These are phyloP conservation scores for Butyriboletus appendiculatus DNA, from an alignment of 1,284 basidiomycete species.

Conservation along the genomic window DNA sequence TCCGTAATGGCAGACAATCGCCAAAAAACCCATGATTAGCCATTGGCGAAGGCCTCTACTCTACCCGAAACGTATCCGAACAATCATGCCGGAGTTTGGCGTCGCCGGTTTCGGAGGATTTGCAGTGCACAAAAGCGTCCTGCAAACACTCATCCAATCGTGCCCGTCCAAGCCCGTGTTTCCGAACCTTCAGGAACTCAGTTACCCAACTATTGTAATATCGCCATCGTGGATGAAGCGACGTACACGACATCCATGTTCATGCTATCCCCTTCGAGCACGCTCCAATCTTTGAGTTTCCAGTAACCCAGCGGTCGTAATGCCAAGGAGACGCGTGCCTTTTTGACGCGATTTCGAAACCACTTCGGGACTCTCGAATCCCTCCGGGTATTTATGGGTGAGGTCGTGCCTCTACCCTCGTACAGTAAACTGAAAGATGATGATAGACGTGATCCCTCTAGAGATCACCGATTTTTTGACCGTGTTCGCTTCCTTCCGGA, in stretches of 20 bases:
- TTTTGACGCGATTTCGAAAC: conserved; percentile 16
- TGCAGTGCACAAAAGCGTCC: conserved; percentile 20
- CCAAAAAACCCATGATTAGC: conserved; percentile 12
- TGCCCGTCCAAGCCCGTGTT: conserved; percentile 25
- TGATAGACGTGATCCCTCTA: conserved; percentile 16
- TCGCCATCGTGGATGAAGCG: conserved; percentile 15
- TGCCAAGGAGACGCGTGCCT: conserved; percentile 16
- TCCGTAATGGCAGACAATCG: conserved; percentile 9
- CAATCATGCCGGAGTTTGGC: conserved; percentile 15
- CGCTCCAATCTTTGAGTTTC: conserved; percentile 18
- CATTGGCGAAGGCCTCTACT: conserved; percentile 20
- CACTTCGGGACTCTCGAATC: conserved; percentile 16
- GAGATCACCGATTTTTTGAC: conserved; percentile 21
- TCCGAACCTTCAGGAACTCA: conserved; percentile 25
- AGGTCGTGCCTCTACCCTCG: background rate
- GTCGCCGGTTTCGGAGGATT: conserved; percentile 17
- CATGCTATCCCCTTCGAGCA: conserved; percentile 10
- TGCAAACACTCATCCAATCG: conserved; percentile 24
- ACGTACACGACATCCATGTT: conserved; percentile 22
- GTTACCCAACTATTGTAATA: conserved; percentile 23
- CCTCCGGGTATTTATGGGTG: conserved; percentile 25
- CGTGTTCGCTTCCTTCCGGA: conserved; percentile 16
- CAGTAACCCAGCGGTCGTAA: conserved; percentile 21
- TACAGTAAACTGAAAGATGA: background rate
- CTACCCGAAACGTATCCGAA: conserved; percentile 23